Conservation (phyloP, 1,139 yeast genomes). For the Magnusiomyces starmeri region DNA sequence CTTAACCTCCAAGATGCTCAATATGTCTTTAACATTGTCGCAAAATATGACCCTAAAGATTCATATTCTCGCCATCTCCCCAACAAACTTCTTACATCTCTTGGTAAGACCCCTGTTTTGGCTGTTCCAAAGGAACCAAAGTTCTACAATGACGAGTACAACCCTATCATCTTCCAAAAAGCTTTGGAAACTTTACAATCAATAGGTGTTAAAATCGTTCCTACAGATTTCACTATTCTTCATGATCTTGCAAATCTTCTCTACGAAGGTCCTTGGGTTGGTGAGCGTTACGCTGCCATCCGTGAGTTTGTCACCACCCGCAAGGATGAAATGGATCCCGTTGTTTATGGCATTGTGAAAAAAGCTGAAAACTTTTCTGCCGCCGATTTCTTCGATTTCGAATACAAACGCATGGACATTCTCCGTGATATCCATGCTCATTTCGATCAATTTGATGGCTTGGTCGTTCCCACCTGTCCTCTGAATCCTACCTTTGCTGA, state of each 20-base stretch:
- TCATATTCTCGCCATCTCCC: conserved; percentile 78
- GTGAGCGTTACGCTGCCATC: conserved; percentile 83
- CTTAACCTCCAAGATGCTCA: conserved; percentile 78
- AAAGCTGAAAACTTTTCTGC: conserved; percentile 76
- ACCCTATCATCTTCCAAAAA: conserved; percentile 55
- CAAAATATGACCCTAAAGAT: conserved; percentile 67
- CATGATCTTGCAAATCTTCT: conserved; percentile 79
- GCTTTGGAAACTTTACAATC: conserved; percentile 53
- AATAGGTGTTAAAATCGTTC: conserved; percentile 51
- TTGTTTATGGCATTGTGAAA: conserved; percentile 66
- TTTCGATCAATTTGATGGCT: conserved; percentile 57
- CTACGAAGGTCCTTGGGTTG: conserved; percentile 99
- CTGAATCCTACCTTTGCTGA: conserved; percentile 74
- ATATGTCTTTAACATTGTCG: conserved; percentile 58
- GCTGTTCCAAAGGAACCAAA: conserved; percentile 67
- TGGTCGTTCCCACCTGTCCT: conserved; percentile 91
- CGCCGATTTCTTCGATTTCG: conserved; percentile 74
- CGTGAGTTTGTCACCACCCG: conserved; percentile 63
- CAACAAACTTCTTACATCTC: conserved; percentile 51
- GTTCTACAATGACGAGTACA: conserved; percentile 78
- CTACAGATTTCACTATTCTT: conserved; percentile 65
- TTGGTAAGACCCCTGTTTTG: conserved; percentile 52
- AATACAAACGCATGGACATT: conserved; percentile 73
- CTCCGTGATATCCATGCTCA: conserved; percentile 54
- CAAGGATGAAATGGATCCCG: conserved; percentile 70